phyloP scores from a whole-genome alignment of 2,329 filamentous ascomycete species.

The Trichoderma simmonsii region DNA sequence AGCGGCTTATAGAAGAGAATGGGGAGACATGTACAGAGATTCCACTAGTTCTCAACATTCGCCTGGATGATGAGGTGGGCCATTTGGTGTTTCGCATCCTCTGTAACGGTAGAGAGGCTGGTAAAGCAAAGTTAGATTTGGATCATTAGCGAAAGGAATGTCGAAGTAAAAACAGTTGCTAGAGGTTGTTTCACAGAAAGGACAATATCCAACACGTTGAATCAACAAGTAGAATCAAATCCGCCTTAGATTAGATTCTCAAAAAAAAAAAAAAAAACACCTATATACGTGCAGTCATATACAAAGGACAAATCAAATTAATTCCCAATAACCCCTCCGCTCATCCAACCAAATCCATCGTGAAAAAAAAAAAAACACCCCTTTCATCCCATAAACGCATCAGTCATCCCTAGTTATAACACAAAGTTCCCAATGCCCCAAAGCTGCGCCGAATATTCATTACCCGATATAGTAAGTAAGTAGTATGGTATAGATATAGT shows the following conservation, averaged over 20 bases:
- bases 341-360: neutral
- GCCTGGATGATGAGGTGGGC: neutral
- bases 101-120: neutral
- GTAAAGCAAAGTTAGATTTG: neutral
- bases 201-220: neutral
- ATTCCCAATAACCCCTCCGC: neutral
- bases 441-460: neutral
- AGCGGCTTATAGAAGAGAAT: neutral
- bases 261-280: neutral
- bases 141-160: neutral
- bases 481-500: neutral
- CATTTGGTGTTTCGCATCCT: neutral
- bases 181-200: neutral
- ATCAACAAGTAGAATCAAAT: neutral
- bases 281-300: neutral
- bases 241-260: neutral
- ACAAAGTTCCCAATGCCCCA: neutral
- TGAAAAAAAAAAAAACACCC: neutral
- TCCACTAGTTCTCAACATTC: neutral
- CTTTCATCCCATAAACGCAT: neutral
- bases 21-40: neutral
- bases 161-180: no score
- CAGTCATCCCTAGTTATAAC: neutral
- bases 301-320: neutral
- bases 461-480: neutral